These are phyloP conservation scores for Xylaria longipes DNA, from an alignment of 495 filamentous ascomycete genomes.

Conservation along the genomic window DNA sequence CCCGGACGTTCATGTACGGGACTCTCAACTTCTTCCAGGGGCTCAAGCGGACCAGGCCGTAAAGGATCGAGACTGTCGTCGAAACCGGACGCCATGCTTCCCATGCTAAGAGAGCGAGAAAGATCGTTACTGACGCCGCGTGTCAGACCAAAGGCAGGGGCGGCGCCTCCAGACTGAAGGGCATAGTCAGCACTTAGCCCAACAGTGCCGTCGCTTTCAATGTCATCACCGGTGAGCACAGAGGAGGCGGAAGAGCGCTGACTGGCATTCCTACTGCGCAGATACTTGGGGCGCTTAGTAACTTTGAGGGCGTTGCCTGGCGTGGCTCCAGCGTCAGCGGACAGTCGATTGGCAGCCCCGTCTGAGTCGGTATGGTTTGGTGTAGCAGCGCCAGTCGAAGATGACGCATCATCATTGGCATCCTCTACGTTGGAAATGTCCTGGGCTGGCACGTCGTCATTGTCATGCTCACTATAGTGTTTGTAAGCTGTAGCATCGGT, in stretches of 20 bases:
- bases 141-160: constrained; percentile 62
- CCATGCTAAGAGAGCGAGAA: constrained; percentile 83
- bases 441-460: constrained; percentile 32
- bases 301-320: constrained; percentile 45
- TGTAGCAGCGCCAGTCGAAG: constrained; percentile 56
- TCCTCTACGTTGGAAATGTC: constrained; percentile 23
- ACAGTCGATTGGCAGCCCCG: constrained; percentile 33
- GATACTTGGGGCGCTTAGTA: constrained; percentile 68
- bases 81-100: constrained; percentile 92
- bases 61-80: constrained; percentile 73
- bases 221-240: constrained; percentile 65
- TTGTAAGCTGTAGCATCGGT: constrained; percentile 44
- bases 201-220: constrained; percentile 70
- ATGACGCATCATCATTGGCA: constrained; percentile 44
- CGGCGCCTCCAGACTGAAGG: constrained; percentile 81
- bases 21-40: constrained; percentile 54
- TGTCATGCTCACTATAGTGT: constrained; percentile 49
- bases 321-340: constrained; percentile 43
- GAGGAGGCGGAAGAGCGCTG: constrained; percentile 82
- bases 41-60: constrained; percentile 54
- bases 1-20: constrained; percentile 44
- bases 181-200: constrained; percentile 81
- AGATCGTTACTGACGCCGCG: constrained; percentile 62
- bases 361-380: constrained; percentile 41
- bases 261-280: constrained; percentile 75